phyloP scores from a whole-genome alignment of 1,284 basidiomycete species.

The Cryptococcus sp. region DNA sequence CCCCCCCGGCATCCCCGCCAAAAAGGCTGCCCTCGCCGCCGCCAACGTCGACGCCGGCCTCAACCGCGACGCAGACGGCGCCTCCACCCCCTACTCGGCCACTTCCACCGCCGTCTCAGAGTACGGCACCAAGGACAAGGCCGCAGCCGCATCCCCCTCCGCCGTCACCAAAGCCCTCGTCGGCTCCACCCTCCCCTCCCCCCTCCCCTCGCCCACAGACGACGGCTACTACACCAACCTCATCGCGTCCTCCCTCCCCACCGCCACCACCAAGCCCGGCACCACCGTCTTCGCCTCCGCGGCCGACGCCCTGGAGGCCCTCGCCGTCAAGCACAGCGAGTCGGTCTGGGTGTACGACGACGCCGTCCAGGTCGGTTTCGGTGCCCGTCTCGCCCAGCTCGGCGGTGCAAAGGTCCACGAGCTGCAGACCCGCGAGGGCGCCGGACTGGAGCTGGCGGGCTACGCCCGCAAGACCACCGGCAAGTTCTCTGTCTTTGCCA shows the following conservation, averaged over 20 bases:
- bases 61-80: constrained; percentile 28
- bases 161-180: constrained; percentile 25
- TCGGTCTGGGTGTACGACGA: constrained; percentile 50
- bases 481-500: constrained; percentile 47
- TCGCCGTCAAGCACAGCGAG: constrained; percentile 41
- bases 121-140: constrained; percentile 17
- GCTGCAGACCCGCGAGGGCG: constrained; percentile 82
- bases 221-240: constrained; percentile 34
- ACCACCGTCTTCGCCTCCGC: constrained; percentile 42
- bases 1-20: constrained; percentile 20
- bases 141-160: constrained; percentile 13
- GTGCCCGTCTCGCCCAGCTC: constrained; percentile 20
- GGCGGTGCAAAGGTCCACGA: constrained; percentile 56
- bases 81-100: constrained; percentile 38
- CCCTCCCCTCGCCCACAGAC: constrained; percentile 24
- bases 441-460: constrained; percentile 77
- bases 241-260: constrained; percentile 30
- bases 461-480: constrained; percentile 58
- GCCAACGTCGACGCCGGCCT: constrained; percentile 25
- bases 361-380: constrained; percentile 45
- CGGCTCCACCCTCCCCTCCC: constrained; percentile 22
- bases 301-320: constrained; percentile 42
- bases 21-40: constrained; percentile 27
- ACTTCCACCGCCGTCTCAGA: constrained; percentile 44
- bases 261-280: constrained; percentile 39